phyloP scores from a whole-genome alignment of 1,284 basidiomycete species.

The Microbotryum lychnidis-dioicae region DNA sequence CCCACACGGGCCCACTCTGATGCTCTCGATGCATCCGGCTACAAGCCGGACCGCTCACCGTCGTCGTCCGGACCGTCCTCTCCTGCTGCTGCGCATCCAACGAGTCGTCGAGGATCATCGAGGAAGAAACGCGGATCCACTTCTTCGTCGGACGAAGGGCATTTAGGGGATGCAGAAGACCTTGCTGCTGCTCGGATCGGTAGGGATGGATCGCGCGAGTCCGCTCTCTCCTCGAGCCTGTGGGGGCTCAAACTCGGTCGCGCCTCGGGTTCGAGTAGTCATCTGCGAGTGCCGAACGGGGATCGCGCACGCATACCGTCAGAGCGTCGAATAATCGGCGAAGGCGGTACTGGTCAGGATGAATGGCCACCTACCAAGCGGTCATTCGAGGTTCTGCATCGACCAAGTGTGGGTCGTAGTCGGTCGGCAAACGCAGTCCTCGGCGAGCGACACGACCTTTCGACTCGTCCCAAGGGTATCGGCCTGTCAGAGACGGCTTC shows the following conservation, averaged over 20 bases:
- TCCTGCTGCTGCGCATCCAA: no score
- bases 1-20: neutral
- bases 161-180: conserved; percentile 2
- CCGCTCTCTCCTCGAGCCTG: neutral
- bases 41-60: neutral
- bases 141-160: conserved; percentile 3
- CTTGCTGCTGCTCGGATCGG: no score
- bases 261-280: neutral
- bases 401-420: neutral
- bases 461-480: neutral
- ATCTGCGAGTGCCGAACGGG: neutral
- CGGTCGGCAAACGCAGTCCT: neutral
- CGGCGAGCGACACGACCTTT: neutral
- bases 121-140: conserved; percentile 5
- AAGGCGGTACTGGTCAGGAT: neutral
- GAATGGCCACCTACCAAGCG: neutral
- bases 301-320: neutral
- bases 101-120: no score
- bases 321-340: neutral
- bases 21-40: neutral
- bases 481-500: neutral
- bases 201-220: conserved; percentile 7
- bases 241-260: neutral
- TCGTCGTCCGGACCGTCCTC: neutral
- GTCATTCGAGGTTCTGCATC: conserved; percentile 6